Percentiles rank a stretch among this genome's conserved stretches.
Evolutionary conservation across 345 rosid genomes (phyloP).

Genomic region (Citrus australasica): DNA sequence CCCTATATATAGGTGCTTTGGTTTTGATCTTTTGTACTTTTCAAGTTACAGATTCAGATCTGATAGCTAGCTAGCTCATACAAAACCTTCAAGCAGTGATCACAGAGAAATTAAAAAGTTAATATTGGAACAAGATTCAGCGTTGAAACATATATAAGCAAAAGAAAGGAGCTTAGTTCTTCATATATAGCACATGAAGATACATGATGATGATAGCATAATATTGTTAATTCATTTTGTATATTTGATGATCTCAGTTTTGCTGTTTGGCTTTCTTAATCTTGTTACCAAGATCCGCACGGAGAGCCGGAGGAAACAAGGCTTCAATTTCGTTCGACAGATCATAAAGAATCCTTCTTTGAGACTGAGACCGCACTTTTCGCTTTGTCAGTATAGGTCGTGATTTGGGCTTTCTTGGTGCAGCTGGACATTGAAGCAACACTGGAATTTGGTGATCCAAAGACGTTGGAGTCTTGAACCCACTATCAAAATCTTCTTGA

Average conservation of each 20-base stretch:
- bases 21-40: neutral
- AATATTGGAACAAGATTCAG: neutral
- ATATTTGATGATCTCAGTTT: neutral
- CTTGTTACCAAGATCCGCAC: slow-evolving; percentile 51
- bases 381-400: slow-evolving; percentile 33
- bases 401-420: slow-evolving; percentile 70
- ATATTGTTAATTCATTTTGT: neutral
- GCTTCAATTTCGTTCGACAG: slow-evolving; percentile 65
- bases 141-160: neutral
- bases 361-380: slow-evolving; percentile 20
- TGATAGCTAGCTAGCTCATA: neutral
- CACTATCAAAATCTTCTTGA: slow-evolving; percentile 19
- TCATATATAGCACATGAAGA: neutral
- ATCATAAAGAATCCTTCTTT: slow-evolving; percentile 43
- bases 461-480: slow-evolving; percentile 66
- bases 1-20: neutral
- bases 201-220: neutral
- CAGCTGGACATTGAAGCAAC: slow-evolving; percentile 46
- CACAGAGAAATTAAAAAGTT: neutral
- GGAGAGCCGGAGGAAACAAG: slow-evolving; percentile 49
- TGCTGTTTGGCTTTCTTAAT: slow-evolving; percentile 53
- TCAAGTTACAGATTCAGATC: slow-evolving; percentile 10
- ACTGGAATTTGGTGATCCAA: slow-evolving; percentile 36
- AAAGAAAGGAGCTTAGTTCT: neutral
- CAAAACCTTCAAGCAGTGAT: neutral